These are phyloP conservation scores for Kwoniella shandongensis DNA, from an alignment of 768 basidiomycete species.

Conservation along the genomic window DNA sequence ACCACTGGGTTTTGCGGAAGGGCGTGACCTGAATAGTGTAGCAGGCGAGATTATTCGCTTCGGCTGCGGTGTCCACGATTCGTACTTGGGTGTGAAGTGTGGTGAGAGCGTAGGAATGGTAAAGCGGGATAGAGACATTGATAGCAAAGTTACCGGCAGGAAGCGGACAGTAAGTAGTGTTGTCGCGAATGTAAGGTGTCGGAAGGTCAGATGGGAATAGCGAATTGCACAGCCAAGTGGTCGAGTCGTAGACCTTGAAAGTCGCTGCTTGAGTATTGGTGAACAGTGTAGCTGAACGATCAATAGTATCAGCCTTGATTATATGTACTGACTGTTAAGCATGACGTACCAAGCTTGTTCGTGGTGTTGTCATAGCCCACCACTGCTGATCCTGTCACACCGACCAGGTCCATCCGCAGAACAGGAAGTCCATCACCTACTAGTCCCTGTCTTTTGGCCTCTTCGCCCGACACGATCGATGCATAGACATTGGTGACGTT, in stretches of 20 bases:
- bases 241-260: constrained; percentile 68
- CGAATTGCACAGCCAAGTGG: constrained; percentile 73
- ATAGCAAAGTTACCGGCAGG: constrained; percentile 76
- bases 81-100: constrained; percentile 81
- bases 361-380: constrained; percentile 63
- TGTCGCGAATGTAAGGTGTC: constrained; percentile 44
- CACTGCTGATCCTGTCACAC: constrained; percentile 63
- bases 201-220: constrained; percentile 75
- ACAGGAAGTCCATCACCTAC: constrained; percentile 40
- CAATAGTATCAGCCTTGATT: not conserved
- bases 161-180: constrained; percentile 70
- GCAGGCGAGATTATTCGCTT: constrained; percentile 77
- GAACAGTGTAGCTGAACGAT: constrained; percentile 74
- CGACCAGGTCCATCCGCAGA: constrained; percentile 59
- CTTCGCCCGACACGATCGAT: constrained; percentile 36
- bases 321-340: not conserved
- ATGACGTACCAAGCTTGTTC: constrained; percentile 65
- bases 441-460: constrained; percentile 34
- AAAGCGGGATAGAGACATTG: constrained; percentile 66
- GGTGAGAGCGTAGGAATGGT: constrained; percentile 68
- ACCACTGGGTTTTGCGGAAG: constrained; percentile 53
- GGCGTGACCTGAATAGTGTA: constrained; percentile 76
- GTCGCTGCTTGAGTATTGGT: constrained; percentile 77
- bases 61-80: constrained; percentile 74
- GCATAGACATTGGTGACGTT: constrained; percentile 62